These are phyloP conservation scores for Calonectria multiphialidica DNA, from an alignment of 2,329 filamentous ascomycete species.

Conservation along the genomic window DNA sequence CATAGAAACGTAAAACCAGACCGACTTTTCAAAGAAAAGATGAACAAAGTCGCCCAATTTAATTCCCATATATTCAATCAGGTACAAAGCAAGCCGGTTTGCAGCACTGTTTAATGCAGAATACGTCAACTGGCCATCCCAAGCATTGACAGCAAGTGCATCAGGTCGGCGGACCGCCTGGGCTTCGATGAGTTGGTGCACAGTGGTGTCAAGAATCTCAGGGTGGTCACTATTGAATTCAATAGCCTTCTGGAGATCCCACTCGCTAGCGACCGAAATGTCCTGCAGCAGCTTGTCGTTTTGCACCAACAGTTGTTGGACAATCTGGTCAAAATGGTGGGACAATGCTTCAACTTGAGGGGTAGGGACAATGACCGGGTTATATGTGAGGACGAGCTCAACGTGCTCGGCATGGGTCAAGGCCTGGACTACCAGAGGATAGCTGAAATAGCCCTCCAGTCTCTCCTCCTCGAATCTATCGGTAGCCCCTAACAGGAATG, in stretches of 20 bases:
- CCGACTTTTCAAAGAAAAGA: slow-evolving; percentile 26
- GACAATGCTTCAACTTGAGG: not conserved
- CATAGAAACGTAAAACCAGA: slow-evolving; percentile 40
- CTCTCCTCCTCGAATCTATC: not conserved
- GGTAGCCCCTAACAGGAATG: not conserved
- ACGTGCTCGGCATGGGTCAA: not conserved
- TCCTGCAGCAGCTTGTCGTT: not conserved
- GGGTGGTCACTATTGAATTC: not conserved
- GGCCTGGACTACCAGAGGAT: not conserved
- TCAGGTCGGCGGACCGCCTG: slow-evolving; percentile 20
- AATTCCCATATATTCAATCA: slow-evolving; percentile 22
- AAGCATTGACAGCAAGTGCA: slow-evolving; percentile 27
- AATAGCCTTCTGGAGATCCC: not conserved
- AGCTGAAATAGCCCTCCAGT: slow-evolving; percentile 5
- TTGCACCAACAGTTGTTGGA: not conserved
- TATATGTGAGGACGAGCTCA: not conserved
- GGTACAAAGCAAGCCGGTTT: not conserved
- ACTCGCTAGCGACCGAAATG: not conserved
- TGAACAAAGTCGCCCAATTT: slow-evolving; percentile 10
- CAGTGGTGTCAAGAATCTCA: not conserved
- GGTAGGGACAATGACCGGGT: not conserved
- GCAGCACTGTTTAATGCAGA: slow-evolving; percentile 13
- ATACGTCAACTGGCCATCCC: slow-evolving; percentile 44
- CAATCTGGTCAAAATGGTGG: not conserved
- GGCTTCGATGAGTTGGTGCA: slow-evolving; percentile 36